Evolutionary conservation across 768 basidiomycete species (phyloP).

Genomic region (Mycena amicta): DNA sequence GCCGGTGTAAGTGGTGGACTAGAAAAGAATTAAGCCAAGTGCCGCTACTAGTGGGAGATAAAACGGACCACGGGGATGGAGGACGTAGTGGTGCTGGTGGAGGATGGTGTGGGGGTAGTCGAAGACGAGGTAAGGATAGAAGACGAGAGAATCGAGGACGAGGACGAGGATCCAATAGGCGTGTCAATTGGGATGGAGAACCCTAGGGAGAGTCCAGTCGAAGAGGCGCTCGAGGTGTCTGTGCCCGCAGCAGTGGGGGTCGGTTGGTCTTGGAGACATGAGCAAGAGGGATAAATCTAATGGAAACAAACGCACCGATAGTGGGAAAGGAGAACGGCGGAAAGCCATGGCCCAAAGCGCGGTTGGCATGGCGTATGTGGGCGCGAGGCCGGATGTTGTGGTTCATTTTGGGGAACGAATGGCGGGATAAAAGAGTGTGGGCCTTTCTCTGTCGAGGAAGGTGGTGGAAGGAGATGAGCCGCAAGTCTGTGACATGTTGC

Average conservation of each 20-base stretch:
- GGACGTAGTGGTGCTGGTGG: neutral
- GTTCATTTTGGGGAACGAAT: conserved; percentile 19
- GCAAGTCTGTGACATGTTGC: neutral
- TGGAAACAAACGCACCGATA: neutral
- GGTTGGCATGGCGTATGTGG: conserved; percentile 18
- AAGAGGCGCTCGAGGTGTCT: neutral
- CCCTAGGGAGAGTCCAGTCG: neutral
- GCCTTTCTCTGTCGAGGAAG: conserved; percentile 8
- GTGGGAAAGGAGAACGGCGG: neutral
- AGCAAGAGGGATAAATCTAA: neutral
- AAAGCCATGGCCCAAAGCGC: neutral
- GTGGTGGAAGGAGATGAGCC: neutral
- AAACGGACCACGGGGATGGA: neutral
- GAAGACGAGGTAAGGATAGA: neutral
- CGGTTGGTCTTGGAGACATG: too few species aligned
- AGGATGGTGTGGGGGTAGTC: neutral
- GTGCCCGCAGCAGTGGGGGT: too few species aligned
- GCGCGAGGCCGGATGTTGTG: conserved; percentile 1
- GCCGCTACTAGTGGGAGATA: neutral
- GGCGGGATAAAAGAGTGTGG: conserved; percentile 20
- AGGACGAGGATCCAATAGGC: neutral
- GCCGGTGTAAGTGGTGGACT: conserved; percentile 17
- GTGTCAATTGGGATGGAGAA: neutral
- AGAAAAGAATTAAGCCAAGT: neutral
- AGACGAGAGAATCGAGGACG: neutral